A percentile compares a stretch with the other conserved stretches of the same genome.
Conservation (phyloP, 371 early-diverging fungal species). For the Mycotypha africana region DNA sequence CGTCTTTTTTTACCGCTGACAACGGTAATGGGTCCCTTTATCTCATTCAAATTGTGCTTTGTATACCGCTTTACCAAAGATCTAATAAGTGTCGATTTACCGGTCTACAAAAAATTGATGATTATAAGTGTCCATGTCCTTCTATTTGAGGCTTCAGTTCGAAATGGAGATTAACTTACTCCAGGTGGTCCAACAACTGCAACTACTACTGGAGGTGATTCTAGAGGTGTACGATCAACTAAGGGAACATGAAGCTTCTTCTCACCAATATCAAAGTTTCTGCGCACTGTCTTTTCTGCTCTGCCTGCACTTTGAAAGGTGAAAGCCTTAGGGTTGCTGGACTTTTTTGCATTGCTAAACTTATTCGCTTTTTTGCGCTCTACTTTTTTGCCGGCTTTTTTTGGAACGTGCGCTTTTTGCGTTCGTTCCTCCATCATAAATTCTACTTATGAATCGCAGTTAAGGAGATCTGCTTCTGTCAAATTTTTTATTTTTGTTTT, state of each 20-base stretch:
- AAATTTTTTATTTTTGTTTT: too few relatives aligned
- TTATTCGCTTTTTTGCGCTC: constrained; percentile 70
- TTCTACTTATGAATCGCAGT: too few relatives aligned
- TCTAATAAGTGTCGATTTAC: constrained; percentile 93
- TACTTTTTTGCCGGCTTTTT: constrained; percentile 83
- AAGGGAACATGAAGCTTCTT: constrained; percentile 93
- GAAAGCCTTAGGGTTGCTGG: constrained; percentile 92
- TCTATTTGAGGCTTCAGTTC: too few relatives aligned
- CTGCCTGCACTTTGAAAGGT: constrained; percentile 72
- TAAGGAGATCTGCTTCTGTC: too few relatives aligned
- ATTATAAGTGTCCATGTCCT: too few relatives aligned
- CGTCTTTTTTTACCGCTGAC: constrained; percentile 93
- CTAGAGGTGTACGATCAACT: constrained; percentile 90
- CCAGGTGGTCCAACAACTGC: constrained; percentile 97
- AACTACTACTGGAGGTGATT: constrained; percentile 88
- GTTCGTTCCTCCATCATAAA: constrained; percentile 49
- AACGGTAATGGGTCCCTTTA: constrained; percentile 95
- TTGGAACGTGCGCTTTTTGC: constrained; percentile 80
- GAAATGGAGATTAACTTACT: constrained; percentile 60
- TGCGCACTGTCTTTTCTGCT: constrained; percentile 73
- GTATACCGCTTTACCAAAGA: constrained; percentile 95
- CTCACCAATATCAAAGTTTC: constrained; percentile 86
- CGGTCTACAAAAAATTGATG: constrained; percentile 56
- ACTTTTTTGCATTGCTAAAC: constrained; percentile 60
- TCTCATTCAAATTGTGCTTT: constrained; percentile 85